Conservation (phyloP, 495 filamentous ascomycete genomes). For the Xylaria palmicola region DNA sequence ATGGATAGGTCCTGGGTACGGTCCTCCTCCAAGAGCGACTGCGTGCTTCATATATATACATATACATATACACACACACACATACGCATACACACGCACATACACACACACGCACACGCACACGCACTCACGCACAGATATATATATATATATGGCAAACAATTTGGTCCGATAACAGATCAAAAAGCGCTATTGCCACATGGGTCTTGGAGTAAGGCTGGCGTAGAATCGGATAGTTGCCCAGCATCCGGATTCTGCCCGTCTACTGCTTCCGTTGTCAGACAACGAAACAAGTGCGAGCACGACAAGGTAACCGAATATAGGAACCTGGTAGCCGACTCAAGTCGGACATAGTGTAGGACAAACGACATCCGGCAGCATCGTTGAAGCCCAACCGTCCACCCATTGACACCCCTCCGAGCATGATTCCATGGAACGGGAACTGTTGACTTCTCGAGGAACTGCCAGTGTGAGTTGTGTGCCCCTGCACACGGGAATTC, state of each 20-base stretch:
- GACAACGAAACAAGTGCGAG: slow-evolving; percentile 2
- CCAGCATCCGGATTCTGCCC: background rate
- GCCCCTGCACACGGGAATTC: background rate
- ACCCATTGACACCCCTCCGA: slow-evolving; percentile 3
- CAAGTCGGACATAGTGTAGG: slow-evolving; percentile 13
- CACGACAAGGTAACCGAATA: background rate
- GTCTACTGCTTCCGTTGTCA: background rate
- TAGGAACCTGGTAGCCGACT: background rate
- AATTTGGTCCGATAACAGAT: background rate
- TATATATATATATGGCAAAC: too few relatives aligned
- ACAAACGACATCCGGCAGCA: slow-evolving; percentile 7
- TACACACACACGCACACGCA: too few relatives aligned
- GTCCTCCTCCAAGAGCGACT: slow-evolving; percentile 2
- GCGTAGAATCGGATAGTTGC: background rate
- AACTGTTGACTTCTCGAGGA: background rate
- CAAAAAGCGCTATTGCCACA: slow-evolving; percentile 5
- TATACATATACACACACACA: too few relatives aligned
- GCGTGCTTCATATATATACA: slow-evolving; percentile 10
- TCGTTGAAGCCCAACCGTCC: slow-evolving; percentile 18
- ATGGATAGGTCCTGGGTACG: background rate
- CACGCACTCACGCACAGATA: too few relatives aligned
- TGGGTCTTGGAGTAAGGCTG: slow-evolving; percentile 8
- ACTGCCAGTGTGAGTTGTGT: slow-evolving; percentile 5
- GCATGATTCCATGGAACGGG: slow-evolving; percentile 7
- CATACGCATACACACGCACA: too few relatives aligned